These are phyloP conservation scores for Sugiyamaella paludigena DNA, from an alignment of 1,139 yeast genomes.

Conservation along the genomic window DNA sequence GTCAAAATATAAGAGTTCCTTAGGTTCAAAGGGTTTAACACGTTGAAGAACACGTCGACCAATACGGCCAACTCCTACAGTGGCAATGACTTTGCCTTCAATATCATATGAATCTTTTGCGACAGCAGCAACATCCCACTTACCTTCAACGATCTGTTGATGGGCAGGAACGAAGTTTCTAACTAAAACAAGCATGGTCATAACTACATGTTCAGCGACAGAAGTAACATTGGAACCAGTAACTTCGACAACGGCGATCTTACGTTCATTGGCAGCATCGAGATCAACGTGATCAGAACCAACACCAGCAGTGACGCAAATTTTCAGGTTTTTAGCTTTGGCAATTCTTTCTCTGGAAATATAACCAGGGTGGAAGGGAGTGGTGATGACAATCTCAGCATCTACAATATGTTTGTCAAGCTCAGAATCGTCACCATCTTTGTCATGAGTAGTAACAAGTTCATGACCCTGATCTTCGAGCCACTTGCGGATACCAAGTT, in stretches of 20 bases:
- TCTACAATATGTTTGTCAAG: conserved; percentile 64
- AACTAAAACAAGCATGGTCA: conserved; percentile 67
- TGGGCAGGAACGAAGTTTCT: conserved; percentile 79
- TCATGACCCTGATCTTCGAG: conserved; percentile 66
- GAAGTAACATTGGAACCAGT: conserved; percentile 78
- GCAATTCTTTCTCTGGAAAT: conserved; percentile 61
- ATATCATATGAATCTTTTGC: conserved; percentile 71
- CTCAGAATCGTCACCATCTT: conserved; percentile 59
- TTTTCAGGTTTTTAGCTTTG: conserved; percentile 67
- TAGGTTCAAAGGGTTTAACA: conserved; percentile 67
- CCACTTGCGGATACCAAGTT: conserved; percentile 64
- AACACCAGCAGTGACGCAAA: conserved; percentile 75
- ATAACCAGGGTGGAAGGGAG: conserved; percentile 81
- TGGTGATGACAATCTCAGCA: conserved; percentile 72
- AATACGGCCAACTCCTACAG: conserved; percentile 80
- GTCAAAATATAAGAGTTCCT: conserved; percentile 68
- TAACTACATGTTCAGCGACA: conserved; percentile 75
- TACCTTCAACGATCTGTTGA: conserved; percentile 55
- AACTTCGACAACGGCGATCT: conserved; percentile 68
- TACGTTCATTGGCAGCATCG: conserved; percentile 60
- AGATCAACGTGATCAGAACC: conserved; percentile 82
- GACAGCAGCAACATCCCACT: conserved; percentile 75
- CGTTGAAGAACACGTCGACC: conserved; percentile 74
- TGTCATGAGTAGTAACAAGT: conserved; percentile 60
- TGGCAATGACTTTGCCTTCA: conserved; percentile 70